A percentile compares a stretch with the other conserved stretches of the same genome.
Evolutionary conservation across 2,329 filamentous ascomycete genomes (phyloP).

Genomic region (Chrysoporthe austroafricana): DNA sequence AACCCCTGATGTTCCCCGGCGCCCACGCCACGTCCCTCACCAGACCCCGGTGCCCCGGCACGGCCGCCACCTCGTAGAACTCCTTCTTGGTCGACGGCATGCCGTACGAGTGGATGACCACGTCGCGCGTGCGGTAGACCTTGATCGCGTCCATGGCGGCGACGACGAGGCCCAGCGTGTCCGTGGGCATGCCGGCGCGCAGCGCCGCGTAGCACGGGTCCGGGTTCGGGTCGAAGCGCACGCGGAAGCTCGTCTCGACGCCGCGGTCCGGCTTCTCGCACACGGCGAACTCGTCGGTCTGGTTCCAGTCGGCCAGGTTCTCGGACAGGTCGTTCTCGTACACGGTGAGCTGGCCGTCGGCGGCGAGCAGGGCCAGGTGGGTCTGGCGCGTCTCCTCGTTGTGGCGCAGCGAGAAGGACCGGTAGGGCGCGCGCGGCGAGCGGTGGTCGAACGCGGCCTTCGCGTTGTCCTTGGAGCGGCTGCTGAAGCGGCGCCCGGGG

Average conservation of each 20-base stretch:
- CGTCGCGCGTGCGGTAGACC: constrained; percentile 76
- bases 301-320: constrained; percentile 74
- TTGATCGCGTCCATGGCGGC: constrained; percentile 83
- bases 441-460: constrained; percentile 60
- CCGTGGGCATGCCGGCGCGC: constrained; percentile 77
- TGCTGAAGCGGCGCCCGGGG: constrained; percentile 80
- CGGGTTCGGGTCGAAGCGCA: constrained; percentile 87
- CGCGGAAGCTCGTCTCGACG: constrained; percentile 84
- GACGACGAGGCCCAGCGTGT: constrained; percentile 80
- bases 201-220: constrained; percentile 79
- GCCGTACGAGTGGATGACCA: constrained; percentile 55
- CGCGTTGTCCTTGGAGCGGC: constrained; percentile 51
- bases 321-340: constrained; percentile 87
- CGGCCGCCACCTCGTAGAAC: constrained; percentile 82
- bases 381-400: constrained; percentile 81
- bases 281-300: constrained; percentile 77
- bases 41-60: constrained; percentile 73
- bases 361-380: constrained; percentile 81
- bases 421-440: constrained; percentile 68
- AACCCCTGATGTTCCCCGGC: constrained; percentile 85
- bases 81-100: constrained; percentile 66
- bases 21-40: constrained; percentile 93
- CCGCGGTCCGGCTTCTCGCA: constrained; percentile 73
- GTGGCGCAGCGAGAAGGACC: constrained; percentile 83
- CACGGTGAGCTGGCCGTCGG: constrained; percentile 78